Evolutionary conservation across 345 rosid genomes (phyloP), one percentile per base, ranked within the genome.

Genomic region (Moricandia moricandioides): DNA sequence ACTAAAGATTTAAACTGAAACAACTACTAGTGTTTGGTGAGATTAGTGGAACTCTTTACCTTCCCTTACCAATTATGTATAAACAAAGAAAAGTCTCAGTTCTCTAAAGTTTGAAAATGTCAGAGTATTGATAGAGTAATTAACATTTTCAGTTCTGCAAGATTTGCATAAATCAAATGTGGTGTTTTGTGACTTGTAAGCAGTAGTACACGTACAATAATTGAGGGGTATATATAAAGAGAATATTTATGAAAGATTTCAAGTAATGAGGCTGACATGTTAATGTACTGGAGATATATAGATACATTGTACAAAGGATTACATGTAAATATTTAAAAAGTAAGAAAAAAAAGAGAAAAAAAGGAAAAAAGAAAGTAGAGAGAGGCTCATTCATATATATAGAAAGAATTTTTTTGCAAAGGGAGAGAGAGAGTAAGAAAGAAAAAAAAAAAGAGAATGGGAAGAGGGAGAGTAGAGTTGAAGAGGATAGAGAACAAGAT

Each of bases 401-500:
- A 59, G 9, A 58, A 57, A 16, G 52, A 45, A 13, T 21, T 21
- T 21, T 21, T 21, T 66, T 58, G 72, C 31, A 49, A 40, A 21
- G 24, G 24, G 24, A 21, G 24, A 21, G 13, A 24, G 43, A 18
- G 34, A 47, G 59, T 37, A 51, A 56, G 58, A 67, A 72, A 57
- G 67, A 73, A 30, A 43, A 73, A 91, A 62, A 72, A 57, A 63
- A 69, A 21, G 16, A 12, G n/a, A 75, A 91, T 93, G 98, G 98
- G 97, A 74, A 88, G 98, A 82, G 98, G 98, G 43, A 89, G 97
- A 84, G 98, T 93, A 71, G 98, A 93, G 83, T 74, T 93, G 91
- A 91, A 93, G 98, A 89, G 97, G 83, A 93, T 93, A 67, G 97
- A 93, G 80, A 93, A 93, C 93, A 93, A 93, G 83, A 93, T 93